These are phyloP conservation scores for Xerophyta viscosa DNA, from an alignment of 106 monocot species.

Conservation along the genomic window DNA sequence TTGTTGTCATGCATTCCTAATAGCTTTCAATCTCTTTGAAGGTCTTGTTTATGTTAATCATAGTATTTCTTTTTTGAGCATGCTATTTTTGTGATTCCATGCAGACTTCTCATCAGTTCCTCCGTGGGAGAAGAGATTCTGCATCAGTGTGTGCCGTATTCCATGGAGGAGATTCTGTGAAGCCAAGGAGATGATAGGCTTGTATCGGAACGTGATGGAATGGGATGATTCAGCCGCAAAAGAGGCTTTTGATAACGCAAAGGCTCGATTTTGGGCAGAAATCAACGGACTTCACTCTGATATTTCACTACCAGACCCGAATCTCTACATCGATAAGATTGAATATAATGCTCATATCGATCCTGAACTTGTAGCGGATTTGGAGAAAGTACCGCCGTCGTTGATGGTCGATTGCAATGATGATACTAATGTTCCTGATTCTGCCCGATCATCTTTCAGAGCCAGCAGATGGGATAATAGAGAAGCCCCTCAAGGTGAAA, in stretches of 20 bases:
- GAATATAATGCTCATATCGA: constrained; percentile 28
- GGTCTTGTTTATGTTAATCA: background rate
- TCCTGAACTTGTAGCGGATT: constrained; percentile 29
- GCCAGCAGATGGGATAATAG: constrained; percentile 22
- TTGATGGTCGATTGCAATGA: background rate
- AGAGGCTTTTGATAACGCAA: constrained; percentile 41
- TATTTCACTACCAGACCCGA: constrained; percentile 33
- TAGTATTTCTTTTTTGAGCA: background rate
- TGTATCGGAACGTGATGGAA: constrained; percentile 25
- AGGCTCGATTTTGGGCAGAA: constrained; percentile 37
- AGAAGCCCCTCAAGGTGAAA: background rate
- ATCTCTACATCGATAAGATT: constrained; percentile 33
- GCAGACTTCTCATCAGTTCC: constrained; percentile 20
- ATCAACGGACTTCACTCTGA: constrained; percentile 20
- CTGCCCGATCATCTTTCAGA: constrained; percentile 13
- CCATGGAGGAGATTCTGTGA: constrained; percentile 32
- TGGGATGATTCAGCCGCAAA: constrained; percentile 54
- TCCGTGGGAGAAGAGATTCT: constrained; percentile 44
- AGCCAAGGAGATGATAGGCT: constrained; percentile 10
- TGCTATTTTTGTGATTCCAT: background rate
- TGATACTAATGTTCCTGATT: background rate
- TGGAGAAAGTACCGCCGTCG: constrained; percentile 17
- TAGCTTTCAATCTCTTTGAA: too few relatives aligned
- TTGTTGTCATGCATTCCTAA: too few relatives aligned
- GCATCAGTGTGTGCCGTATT: constrained; percentile 12